Conservation (phyloP, 345 rosid species). For the Pistacia vera region DNA sequence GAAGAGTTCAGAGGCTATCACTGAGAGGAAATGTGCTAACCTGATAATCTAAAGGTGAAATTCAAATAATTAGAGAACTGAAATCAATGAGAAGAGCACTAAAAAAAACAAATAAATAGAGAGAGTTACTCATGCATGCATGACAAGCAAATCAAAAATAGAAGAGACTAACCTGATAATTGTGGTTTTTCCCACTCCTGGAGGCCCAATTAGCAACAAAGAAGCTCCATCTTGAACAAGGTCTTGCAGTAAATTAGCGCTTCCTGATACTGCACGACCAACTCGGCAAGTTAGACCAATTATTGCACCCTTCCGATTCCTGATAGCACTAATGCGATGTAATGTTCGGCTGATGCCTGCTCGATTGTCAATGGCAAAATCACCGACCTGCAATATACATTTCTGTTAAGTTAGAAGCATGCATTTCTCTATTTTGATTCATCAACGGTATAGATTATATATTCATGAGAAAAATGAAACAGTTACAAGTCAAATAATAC, state of each 20-base stretch:
- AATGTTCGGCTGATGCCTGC: constrained; percentile 91
- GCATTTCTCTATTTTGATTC: not conserved
- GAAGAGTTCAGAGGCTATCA: not conserved
- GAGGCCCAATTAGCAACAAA: constrained; percentile 88
- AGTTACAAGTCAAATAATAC: not conserved
- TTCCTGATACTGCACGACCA: constrained; percentile 83
- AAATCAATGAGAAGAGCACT: not conserved
- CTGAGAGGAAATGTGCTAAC: not conserved
- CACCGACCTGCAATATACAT: constrained; percentile 62
- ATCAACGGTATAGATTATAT: not conserved
- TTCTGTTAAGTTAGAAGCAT: constrained; percentile 10
- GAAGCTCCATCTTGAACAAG: constrained; percentile 81
- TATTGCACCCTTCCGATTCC: constrained; percentile 71
- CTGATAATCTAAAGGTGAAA: not conserved
- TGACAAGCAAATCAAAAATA: not conserved
- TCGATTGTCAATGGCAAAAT: constrained; percentile 84
- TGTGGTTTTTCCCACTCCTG: constrained; percentile 96
- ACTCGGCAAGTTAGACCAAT: constrained; percentile 95
- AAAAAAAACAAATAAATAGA: not conserved
- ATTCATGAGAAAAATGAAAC: constrained; percentile 4
- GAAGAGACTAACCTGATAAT: constrained; percentile 66
- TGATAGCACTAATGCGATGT: constrained; percentile 86
- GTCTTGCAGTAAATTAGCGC: constrained; percentile 73
- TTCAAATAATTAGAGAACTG: not conserved
- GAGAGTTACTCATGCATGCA: constrained; percentile 8